A percentile compares a stretch with the other conserved stretches of the same genome.
phyloP scores from a whole-genome alignment of 495 filamentous ascomycete species.

The Hyaloscypha bicolor region DNA sequence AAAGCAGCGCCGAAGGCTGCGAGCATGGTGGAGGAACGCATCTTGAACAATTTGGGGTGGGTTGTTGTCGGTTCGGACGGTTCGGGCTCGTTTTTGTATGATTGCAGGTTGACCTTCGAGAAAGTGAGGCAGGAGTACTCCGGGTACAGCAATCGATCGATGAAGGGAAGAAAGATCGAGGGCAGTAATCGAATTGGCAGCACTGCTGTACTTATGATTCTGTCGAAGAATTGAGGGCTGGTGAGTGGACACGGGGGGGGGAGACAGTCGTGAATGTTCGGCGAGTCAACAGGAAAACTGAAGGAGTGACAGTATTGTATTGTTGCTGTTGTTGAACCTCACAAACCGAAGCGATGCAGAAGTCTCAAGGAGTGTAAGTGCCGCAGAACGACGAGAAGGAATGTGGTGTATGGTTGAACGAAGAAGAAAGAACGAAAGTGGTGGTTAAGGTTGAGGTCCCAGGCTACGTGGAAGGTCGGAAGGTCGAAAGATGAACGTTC shows the following conservation, averaged over 20 bases:
- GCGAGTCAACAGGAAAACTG: constrained; percentile 30
- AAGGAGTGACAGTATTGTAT: constrained; percentile 42
- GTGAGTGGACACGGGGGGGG: constrained; percentile 28
- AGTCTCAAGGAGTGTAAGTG: constrained; percentile 35
- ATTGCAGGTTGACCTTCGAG: constrained; percentile 26
- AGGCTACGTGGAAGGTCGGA: constrained; percentile 13
- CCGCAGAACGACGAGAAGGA: constrained; percentile 29
- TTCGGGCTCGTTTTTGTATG: constrained; percentile 8
- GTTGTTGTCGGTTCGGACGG: constrained; percentile 16
- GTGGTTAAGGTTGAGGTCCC: constrained; percentile 6
- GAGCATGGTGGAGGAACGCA: constrained; percentile 69
- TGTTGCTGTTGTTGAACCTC: constrained; percentile 23
- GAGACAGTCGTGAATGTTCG: constrained; percentile 24
- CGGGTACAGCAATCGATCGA: constrained; percentile 13
- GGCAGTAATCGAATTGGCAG: constrained; percentile 32
- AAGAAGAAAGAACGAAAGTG: constrained; percentile 38
- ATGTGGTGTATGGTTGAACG: constrained; percentile 30
- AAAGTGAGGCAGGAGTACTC: constrained; percentile 19
- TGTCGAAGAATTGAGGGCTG: constrained; percentile 36
- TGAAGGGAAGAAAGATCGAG: constrained; percentile 26
- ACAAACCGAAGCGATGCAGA: constrained; percentile 21
- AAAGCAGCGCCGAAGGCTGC: constrained; percentile 64
- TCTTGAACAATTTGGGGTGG: constrained; percentile 43
- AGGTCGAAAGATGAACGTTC: neutral
- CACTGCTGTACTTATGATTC: constrained; percentile 32